A percentile compares a stretch with the other conserved stretches of the same genome.
phyloP scores from a whole-genome alignment of 2,329 filamentous ascomycete species.

The Talaromyces sp. region DNA sequence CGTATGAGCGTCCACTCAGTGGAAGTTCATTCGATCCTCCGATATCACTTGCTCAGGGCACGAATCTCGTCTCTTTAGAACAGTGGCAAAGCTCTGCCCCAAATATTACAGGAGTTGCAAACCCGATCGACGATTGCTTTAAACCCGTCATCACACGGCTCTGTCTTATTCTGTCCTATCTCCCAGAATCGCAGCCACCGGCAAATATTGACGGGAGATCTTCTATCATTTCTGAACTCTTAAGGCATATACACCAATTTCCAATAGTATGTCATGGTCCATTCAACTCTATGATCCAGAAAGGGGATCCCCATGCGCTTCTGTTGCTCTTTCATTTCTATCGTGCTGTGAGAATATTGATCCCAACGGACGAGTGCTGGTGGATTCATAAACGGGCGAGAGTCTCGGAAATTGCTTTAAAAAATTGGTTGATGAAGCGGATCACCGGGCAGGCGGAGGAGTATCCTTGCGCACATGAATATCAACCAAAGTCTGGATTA shows the following conservation, averaged over 20 bases:
- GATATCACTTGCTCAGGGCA: background rate
- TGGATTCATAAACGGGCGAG: conserved; percentile 14
- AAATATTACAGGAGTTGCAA: background rate
- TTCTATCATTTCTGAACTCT: background rate
- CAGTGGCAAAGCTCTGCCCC: background rate
- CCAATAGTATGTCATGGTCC: conserved; percentile 10
- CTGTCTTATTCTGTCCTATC: conserved; percentile 13
- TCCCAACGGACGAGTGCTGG: conserved; percentile 7
- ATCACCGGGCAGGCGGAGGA: background rate
- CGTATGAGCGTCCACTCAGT: conserved; percentile 7
- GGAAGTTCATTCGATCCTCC: background rate
- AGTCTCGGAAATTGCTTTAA: conserved; percentile 6
- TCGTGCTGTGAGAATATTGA: conserved; percentile 13
- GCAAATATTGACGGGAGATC: background rate
- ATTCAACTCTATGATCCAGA: conserved; percentile 12
- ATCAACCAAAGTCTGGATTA: too few relatives aligned
- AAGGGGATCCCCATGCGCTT: conserved; percentile 6
- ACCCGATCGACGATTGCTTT: background rate
- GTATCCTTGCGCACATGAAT: too few relatives aligned
- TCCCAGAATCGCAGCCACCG: background rate
- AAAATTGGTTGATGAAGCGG: conserved; percentile 1
- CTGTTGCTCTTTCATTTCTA: conserved; percentile 14
- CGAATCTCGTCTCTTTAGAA: background rate
- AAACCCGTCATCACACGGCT: conserved; percentile 10
- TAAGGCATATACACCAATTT: conserved; percentile 12